Conservation (phyloP, 2,329 filamentous ascomycete genomes). For the Fusarium sp. region DNA sequence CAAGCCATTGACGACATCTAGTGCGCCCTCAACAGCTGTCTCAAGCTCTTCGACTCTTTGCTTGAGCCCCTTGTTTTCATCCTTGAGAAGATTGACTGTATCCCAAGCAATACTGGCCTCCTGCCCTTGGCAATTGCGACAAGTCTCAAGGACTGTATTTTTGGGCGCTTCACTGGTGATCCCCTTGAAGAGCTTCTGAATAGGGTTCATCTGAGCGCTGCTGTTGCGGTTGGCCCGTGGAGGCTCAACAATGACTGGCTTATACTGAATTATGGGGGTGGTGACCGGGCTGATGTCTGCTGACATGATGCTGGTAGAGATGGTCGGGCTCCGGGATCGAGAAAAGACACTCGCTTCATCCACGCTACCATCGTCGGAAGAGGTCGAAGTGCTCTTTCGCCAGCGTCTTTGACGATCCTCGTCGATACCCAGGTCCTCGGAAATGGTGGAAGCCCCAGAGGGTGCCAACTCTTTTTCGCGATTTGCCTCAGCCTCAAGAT, state of each 20-base stretch:
- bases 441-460: conserved; percentile 58
- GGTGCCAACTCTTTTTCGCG: conserved; percentile 44
- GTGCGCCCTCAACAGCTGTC: conserved; percentile 68
- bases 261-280: conserved; percentile 35
- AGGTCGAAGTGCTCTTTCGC: conserved; percentile 58
- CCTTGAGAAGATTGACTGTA: conserved; percentile 69
- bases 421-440: conserved; percentile 67
- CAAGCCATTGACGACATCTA: conserved; percentile 70
- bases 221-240: conserved; percentile 48
- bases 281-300: conserved; percentile 43
- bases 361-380: conserved; percentile 64
- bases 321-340: conserved; percentile 68
- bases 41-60: conserved; percentile 69
- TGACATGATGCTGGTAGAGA: conserved; percentile 53
- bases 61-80: conserved; percentile 73
- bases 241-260: conserved; percentile 41
- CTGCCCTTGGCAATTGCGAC: conserved; percentile 69
- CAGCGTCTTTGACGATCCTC: conserved; percentile 60
- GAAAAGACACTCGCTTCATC: conserved; percentile 71
- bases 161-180: conserved; percentile 52
- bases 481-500: conserved; percentile 49
- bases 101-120: conserved; percentile 73
- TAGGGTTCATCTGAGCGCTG: conserved; percentile 49
- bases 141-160: conserved; percentile 48
- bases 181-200: conserved; percentile 58